Evolutionary conservation across 2,329 filamentous ascomycete genomes (phyloP).

Genomic region (Aspergillus amoenus): DNA sequence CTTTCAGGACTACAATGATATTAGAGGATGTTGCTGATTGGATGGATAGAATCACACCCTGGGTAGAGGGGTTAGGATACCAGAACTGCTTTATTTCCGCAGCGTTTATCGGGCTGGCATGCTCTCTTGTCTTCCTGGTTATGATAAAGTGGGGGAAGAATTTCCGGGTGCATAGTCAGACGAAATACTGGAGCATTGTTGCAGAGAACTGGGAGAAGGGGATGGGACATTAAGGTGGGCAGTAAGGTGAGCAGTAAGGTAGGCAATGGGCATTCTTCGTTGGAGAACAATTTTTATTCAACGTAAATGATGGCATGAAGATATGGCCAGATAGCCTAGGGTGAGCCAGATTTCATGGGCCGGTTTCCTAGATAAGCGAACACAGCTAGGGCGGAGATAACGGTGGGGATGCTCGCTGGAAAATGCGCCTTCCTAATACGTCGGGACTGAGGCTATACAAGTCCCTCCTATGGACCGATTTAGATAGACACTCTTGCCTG

Average conservation of each 20-base stretch:
- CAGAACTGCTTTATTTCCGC: conserved; percentile 48
- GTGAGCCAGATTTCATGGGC: not conserved
- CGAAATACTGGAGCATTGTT: conserved; percentile 40
- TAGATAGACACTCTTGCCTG: not conserved
- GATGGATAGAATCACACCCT: conserved; percentile 44
- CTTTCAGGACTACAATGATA: not conserved
- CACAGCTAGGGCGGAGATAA: not conserved
- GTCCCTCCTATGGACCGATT: no score
- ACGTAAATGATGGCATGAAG: not conserved
- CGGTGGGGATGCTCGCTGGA: not conserved
- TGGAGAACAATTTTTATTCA: not conserved
- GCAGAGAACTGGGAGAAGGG: conserved; percentile 33
- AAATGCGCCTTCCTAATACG: not conserved
- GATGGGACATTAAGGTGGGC: conserved; percentile 29
- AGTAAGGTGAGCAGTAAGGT: conserved; percentile 5
- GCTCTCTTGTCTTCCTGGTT: conserved; percentile 37
- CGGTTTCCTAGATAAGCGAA: not conserved
- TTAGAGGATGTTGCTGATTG: not conserved
- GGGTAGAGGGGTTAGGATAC: conserved; percentile 44
- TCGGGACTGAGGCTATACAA: not conserved
- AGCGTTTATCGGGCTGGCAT: conserved; percentile 38
- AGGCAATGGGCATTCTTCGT: not conserved
- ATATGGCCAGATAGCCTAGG: no score
- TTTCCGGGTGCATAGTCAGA: conserved; percentile 33
- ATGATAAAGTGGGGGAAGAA: conserved; percentile 43